phyloP scores from a whole-genome alignment of 768 basidiomycete species.

The Calvatia gigantea region DNA sequence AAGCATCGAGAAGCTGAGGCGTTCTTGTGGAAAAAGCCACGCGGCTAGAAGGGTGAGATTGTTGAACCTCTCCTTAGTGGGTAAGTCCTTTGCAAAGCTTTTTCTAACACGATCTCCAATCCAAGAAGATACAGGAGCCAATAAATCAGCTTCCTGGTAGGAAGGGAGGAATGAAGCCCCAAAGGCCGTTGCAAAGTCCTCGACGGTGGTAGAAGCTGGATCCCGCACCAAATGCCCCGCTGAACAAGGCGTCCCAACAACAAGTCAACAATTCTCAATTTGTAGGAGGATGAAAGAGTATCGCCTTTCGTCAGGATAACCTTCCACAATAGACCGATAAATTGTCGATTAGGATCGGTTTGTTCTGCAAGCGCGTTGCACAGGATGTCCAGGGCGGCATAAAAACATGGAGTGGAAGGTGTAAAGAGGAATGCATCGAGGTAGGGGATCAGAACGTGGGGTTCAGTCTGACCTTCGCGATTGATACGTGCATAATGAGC shows the following conservation, averaged over 20 bases:
- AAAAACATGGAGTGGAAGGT: background rate
- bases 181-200: slow-evolving; percentile 1
- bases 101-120: background rate
- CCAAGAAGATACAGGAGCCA: background rate
- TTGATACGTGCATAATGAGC: slow-evolving; percentile 38
- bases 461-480: slow-evolving; percentile 21
- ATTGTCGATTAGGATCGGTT: slow-evolving; percentile 19
- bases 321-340: slow-evolving; percentile 36
- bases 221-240: too few relatives aligned
- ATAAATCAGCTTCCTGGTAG: background rate
- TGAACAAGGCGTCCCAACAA: slow-evolving; percentile 29
- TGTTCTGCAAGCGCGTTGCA: slow-evolving; percentile 16
- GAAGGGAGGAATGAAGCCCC: slow-evolving; percentile 3
- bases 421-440: slow-evolving; percentile 33
- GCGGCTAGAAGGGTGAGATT: slow-evolving; percentile 7
- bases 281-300: slow-evolving; percentile 22
- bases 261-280: slow-evolving; percentile 31
- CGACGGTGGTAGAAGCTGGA: background rate
- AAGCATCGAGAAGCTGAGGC: background rate
- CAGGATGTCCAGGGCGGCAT: background rate
- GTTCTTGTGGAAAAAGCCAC: background rate
- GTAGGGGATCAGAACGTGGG: slow-evolving; percentile 46
- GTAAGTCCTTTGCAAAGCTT: background rate
- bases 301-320: slow-evolving; percentile 27
- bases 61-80: background rate